Percentiles rank a stretch among this genome's conserved stretches.
Evolutionary conservation across 2,329 filamentous ascomycete species (phyloP).

Genomic region (Fusarium longipes): DNA sequence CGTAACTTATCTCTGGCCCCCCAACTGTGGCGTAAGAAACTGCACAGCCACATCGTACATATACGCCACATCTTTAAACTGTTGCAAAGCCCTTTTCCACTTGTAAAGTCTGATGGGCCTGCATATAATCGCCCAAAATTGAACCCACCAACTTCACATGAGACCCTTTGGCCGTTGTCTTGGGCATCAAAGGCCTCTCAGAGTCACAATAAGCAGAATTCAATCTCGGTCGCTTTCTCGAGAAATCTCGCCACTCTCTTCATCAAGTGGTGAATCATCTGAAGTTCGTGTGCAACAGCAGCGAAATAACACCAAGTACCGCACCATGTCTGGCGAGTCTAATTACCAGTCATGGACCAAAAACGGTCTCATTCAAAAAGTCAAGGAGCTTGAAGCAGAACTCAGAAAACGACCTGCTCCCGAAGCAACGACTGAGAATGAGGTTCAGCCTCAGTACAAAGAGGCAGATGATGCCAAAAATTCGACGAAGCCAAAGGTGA

Average conservation of each 20-base stretch:
- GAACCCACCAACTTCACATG: slow-evolving; percentile 47
- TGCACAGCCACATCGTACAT: slow-evolving; percentile 25
- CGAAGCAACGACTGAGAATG: slow-evolving; percentile 6
- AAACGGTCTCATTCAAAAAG: slow-evolving; percentile 73
- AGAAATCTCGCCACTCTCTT: slow-evolving; percentile 14
- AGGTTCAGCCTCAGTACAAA: slow-evolving; percentile 3
- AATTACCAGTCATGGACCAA: slow-evolving; percentile 76
- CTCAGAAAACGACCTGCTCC: slow-evolving; percentile 61
- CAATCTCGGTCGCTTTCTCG: slow-evolving; percentile 19
- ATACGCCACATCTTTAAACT: slow-evolving; percentile 37
- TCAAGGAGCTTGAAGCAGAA: slow-evolving; percentile 74
- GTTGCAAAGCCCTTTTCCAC: slow-evolving; percentile 42
- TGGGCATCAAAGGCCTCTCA: slow-evolving; percentile 45
- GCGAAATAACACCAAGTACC: slow-evolving; percentile 32
- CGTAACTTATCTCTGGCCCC: slow-evolving; percentile 42
- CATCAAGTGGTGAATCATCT: slow-evolving; percentile 42
- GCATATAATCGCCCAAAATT: slow-evolving; percentile 42
- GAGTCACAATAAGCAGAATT: slow-evolving; percentile 28
- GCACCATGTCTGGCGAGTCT: slow-evolving; percentile 49
- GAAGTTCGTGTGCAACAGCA: slow-evolving; percentile 23
- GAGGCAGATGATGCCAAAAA: slow-evolving; percentile 30
- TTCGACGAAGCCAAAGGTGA: slow-evolving; percentile 55
- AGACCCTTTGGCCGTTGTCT: slow-evolving; percentile 41
- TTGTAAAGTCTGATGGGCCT: slow-evolving; percentile 37
- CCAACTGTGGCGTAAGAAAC: slow-evolving; percentile 26